Conservation (phyloP, 208 protist species). For the Leishmania arabica region DNA sequence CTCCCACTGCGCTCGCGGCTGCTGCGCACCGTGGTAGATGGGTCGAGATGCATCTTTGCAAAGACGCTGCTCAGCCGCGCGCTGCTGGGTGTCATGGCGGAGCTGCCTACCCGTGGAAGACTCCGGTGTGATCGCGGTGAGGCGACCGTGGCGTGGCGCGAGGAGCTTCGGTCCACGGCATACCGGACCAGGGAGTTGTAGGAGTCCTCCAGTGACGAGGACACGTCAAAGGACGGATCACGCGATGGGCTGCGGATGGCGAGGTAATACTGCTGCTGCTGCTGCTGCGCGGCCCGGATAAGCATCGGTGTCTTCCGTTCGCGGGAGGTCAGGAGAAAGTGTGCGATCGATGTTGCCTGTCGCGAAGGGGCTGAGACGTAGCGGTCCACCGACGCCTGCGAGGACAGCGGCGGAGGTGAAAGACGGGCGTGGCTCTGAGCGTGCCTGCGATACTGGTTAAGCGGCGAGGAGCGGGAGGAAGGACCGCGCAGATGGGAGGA, state of each 20-base stretch:
- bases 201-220: slow-evolving; percentile 10
- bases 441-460: not conserved
- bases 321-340: slow-evolving; percentile 81
- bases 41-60: slow-evolving; percentile 45
- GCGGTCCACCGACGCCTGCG: slow-evolving; percentile 47
- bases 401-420: slow-evolving; percentile 4
- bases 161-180: slow-evolving; percentile 10
- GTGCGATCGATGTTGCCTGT: slow-evolving; percentile 63
- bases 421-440: not conserved
- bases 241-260: slow-evolving; percentile 20
- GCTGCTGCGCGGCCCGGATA: slow-evolving; percentile 30
- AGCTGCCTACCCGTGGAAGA: slow-evolving; percentile 18
- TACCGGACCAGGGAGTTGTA: slow-evolving; percentile 4
- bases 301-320: slow-evolving; percentile 65
- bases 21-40: slow-evolving; percentile 9
- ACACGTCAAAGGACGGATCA: not conserved
- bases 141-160: slow-evolving; percentile 2
- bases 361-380: slow-evolving; percentile 68
- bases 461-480: not conserved
- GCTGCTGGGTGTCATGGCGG: slow-evolving; percentile 7
- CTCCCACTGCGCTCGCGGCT: slow-evolving; percentile 20
- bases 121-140: slow-evolving; percentile 17
- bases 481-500: slow-evolving; percentile 2
- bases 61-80: slow-evolving; percentile 33
- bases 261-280: slow-evolving; percentile 30